These are phyloP conservation scores for Phytophthora pluvialis DNA, from an alignment of 352 stramenopile genomes.

Conservation along the genomic window DNA sequence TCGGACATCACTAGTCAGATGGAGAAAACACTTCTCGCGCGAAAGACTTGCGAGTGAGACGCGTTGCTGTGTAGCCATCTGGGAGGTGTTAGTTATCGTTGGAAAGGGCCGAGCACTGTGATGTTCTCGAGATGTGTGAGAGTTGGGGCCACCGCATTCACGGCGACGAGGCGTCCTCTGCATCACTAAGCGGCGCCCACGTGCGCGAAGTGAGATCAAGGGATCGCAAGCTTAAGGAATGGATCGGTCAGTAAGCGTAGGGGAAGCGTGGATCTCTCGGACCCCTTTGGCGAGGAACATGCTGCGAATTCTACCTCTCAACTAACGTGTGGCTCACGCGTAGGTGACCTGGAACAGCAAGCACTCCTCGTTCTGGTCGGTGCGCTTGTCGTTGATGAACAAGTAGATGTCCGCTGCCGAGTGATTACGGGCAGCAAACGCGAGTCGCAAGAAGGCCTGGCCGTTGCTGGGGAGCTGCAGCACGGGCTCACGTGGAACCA, in stretches of 20 bases:
- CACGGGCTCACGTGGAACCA: slow-evolving; percentile 76
- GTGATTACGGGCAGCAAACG: slow-evolving; percentile 40
- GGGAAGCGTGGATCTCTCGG: no score
- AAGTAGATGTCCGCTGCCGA: slow-evolving; percentile 67
- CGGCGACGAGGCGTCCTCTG: background rate
- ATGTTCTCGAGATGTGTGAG: slow-evolving; percentile 2
- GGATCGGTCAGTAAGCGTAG: background rate
- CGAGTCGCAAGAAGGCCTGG: slow-evolving; percentile 62
- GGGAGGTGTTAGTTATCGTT: background rate
- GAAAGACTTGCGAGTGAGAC: background rate
- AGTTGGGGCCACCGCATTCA: background rate
- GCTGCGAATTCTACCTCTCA: background rate
- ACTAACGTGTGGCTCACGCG: slow-evolving; percentile 31
- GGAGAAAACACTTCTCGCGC: slow-evolving; percentile 11
- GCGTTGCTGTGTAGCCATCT: slow-evolving; percentile 12
- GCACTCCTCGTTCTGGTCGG: slow-evolving; percentile 94
- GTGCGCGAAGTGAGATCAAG: slow-evolving; percentile 6
- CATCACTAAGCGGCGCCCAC: background rate
- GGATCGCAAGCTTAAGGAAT: background rate
- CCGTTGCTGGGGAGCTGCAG: slow-evolving; percentile 57
- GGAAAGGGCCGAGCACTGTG: background rate
- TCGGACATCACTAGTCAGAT: slow-evolving; percentile 8
- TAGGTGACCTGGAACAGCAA: slow-evolving; percentile 89
- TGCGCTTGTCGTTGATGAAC: slow-evolving; percentile 93
- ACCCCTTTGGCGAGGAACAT: background rate